Conservation (phyloP, 2,329 filamentous ascomycete genomes). For the Penicillium sp. region DNA sequence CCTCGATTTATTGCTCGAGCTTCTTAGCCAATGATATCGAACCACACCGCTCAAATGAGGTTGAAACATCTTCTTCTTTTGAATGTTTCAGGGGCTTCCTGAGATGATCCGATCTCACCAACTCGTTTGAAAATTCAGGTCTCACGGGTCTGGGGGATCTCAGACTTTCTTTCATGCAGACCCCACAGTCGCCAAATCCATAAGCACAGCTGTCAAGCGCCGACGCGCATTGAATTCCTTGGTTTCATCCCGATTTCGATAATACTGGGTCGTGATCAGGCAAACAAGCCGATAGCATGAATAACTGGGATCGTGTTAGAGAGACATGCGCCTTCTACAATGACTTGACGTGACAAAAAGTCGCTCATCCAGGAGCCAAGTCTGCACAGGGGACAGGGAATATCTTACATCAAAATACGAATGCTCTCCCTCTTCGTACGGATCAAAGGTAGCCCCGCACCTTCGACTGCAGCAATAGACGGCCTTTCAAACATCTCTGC, state of each 20-base stretch:
- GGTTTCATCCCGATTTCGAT: slow-evolving; percentile 31
- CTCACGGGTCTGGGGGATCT: background rate
- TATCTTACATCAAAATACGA: slow-evolving; percentile 33
- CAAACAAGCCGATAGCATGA: slow-evolving; percentile 35
- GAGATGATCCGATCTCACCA: slow-evolving; percentile 1
- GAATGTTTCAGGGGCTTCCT: no score
- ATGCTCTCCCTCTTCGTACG: slow-evolving; percentile 23
- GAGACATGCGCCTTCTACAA: background rate
- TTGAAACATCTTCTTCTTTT: no score
- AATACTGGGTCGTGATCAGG: slow-evolving; percentile 35
- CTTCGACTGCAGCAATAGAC: slow-evolving; percentile 32
- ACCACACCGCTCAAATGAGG: no score
- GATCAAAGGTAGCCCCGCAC: slow-evolving; percentile 25
- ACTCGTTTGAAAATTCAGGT: background rate
- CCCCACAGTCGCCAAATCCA: slow-evolving; percentile 23
- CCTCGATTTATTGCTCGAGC: no score
- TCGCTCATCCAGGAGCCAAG: background rate
- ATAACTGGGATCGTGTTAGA: slow-evolving; percentile 24
- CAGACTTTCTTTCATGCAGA: slow-evolving; percentile 6
- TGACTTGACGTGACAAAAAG: background rate
- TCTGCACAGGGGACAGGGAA: background rate
- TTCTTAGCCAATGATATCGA: no score
- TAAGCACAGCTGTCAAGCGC: slow-evolving; percentile 27
- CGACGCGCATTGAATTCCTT: slow-evolving; percentile 35
- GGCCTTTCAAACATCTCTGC: slow-evolving; percentile 44